Evolutionary conservation across 805 yeast species (phyloP), one percentile per base, ranked within the genome.

Genomic region (Zygotorulaspora chibaensis): DNA sequence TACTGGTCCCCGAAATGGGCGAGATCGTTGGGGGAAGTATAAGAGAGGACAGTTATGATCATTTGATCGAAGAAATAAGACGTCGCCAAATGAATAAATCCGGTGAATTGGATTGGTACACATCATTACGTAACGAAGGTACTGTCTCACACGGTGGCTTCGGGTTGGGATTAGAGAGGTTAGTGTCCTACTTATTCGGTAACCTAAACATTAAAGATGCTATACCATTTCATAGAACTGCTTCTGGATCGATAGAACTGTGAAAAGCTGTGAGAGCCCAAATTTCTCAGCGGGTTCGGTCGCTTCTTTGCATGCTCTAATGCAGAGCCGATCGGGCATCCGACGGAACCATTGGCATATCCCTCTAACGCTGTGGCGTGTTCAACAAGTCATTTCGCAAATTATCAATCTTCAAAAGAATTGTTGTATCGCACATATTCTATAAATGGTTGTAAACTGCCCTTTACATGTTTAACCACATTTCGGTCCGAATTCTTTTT

Each of bases 71-170:
- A 0, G 84, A 79, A 48, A 80, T 91, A 64, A 46, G 62, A 7
- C 46, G 59, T 2, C 66, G 84, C 44, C 69, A 68, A 1, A 85
- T 89, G 90, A 75, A 77, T 43, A 38, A 59, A 0, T 58, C 62
- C 2, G 75, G 72, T 2, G 76, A 78, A 15, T 63, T 93, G 63
- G 72, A 77, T 26, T 93, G 99, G 99, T 93, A 90, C 60, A 54
- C 83, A 23, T 76, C 82, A 1, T 71, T 85, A 8, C 73, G 99
- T 48, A 70, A 70, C 50, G 81, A 84, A 55, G 98, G 97, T 0
- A 70, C 85, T 2, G 83, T 83, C 17, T 96, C 97, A 0, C 98
- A 91, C 62, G 99, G 99, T 39, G 99, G 99, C 0, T 93, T 84
- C 66, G 99, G 99, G 0, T 71, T 93, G 72, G 99, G 99, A 0